Base-by-base conservation (phyloP, 305 asterid genomes). In the Rubia balearica region DNA sequence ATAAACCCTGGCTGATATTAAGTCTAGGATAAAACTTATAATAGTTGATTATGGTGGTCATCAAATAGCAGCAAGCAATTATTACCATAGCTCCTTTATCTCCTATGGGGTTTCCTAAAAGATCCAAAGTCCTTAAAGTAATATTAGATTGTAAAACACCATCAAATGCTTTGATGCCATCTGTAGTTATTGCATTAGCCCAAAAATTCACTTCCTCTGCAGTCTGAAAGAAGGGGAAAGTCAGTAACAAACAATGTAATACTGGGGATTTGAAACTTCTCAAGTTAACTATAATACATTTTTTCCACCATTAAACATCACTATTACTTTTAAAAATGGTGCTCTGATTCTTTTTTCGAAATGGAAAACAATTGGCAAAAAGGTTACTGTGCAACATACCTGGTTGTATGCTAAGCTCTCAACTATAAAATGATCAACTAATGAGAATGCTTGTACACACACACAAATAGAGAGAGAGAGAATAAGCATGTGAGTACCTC, bases 21-120 rank as follows among this genome's bases (percentile, higher is more conserved):
- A 41, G 42, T 42, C 69, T 7, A 42, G 13, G 46, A 65, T 6
- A 67, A 30, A 67, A 21, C 19, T 67, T 27, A 16, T 4, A 68
- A 40, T 43, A 7, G 8, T 33, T 27, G 7, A 13, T 8, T 11
- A 46, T 10, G 22, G 24, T 30, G 42, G 41, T 38, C 65, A 55
- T 12, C 40, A 38, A 55, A 38, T 55, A 55, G 49, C 24, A 69
- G 51, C 5, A 19, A 53, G 48, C 38, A 38, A 51, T 24, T 4
- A 40, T 53, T 80, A 94, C 99, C 91, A 89, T 91, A 77, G 90
- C 90, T 69, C 99, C 99, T 82, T 89, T 97, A 84, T 94, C 98
- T 53, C 99, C 99, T 73, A 94, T 85, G 66, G 88, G 77, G 84
- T 94, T 94, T 80, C 99, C 96, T 38, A 98, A 91, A 46, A 94